Percentiles rank a stretch among this genome's conserved stretches.
Evolutionary conservation across 495 filamentous ascomycete genomes (phyloP).

Genomic region (Xylaria telfairii): DNA sequence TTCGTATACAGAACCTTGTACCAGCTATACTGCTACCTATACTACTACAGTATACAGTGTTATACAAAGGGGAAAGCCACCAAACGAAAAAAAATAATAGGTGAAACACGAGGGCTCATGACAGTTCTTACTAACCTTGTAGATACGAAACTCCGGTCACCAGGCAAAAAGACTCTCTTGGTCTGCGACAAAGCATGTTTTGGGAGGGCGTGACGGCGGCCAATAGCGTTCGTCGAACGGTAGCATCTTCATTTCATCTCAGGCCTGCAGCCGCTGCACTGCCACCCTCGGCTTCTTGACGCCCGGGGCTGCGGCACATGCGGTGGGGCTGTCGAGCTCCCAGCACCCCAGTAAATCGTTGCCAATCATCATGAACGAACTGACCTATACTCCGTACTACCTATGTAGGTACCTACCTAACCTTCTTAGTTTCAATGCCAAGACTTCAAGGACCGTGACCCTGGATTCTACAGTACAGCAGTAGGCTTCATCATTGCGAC

Average conservation of each 20-base stretch:
- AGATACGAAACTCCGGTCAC: slow-evolving; percentile 8
- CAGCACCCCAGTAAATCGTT: background rate
- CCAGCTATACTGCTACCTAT: no score
- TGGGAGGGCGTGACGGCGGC: background rate
- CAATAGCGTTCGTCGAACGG: slow-evolving; percentile 2
- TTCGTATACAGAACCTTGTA: background rate
- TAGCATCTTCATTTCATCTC: slow-evolving; percentile 19
- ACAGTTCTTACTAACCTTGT: background rate
- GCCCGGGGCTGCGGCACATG: slow-evolving; percentile 16
- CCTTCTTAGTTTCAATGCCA: background rate
- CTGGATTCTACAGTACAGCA: background rate
- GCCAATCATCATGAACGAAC: slow-evolving; percentile 20
- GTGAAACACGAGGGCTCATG: slow-evolving; percentile 19
- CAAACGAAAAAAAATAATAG: no score
- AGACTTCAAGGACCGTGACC: background rate
- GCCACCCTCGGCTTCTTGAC: slow-evolving; percentile 14
- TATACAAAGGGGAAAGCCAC: no score
- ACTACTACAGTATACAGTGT: no score
- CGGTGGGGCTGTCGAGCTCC: background rate
- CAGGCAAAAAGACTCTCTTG: slow-evolving; percentile 1
- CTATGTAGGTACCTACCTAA: background rate
- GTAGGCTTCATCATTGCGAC: background rate
- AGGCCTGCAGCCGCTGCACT: slow-evolving; percentile 19
- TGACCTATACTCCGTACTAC: background rate
- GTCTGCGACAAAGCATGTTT: slow-evolving; percentile 24